Conservation (phyloP, 495 filamentous ascomycete genomes). For the Xylaria sp. region DNA sequence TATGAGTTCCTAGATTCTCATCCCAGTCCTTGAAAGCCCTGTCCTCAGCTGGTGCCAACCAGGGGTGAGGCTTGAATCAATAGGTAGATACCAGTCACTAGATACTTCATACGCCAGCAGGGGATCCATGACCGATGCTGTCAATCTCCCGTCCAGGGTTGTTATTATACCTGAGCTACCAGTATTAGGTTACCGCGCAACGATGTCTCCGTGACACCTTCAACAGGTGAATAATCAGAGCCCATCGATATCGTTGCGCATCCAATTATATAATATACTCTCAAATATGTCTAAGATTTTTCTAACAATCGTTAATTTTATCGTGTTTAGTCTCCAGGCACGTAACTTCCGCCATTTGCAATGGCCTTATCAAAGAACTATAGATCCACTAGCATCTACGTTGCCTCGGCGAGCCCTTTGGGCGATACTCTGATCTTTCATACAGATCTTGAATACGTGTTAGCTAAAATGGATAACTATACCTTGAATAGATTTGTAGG, state of each 20-base stretch:
- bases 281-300: neutral
- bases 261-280: neutral
- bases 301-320: neutral
- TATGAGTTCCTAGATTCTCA: neutral
- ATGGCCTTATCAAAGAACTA: neutral
- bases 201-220: neutral
- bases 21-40: slow-evolving; percentile 9
- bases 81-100: neutral
- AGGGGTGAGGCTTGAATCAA: slow-evolving; percentile 7
- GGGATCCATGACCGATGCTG: slow-evolving; percentile 28
- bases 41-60: slow-evolving; percentile 2
- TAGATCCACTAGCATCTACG: neutral
- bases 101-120: slow-evolving; percentile 11
- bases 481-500: neutral
- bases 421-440: no score
- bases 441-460: neutral
- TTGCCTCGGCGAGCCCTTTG: neutral
- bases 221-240: neutral
- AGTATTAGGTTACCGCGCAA: neutral
- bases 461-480: neutral
- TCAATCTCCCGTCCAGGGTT: slow-evolving; percentile 16
- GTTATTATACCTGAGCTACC: neutral
- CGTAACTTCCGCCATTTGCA: neutral
- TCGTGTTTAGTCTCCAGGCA: neutral
- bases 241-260: neutral